These are phyloP conservation scores for Plantago ovata DNA, from an alignment of 257 asterid species.

Conservation along the genomic window DNA sequence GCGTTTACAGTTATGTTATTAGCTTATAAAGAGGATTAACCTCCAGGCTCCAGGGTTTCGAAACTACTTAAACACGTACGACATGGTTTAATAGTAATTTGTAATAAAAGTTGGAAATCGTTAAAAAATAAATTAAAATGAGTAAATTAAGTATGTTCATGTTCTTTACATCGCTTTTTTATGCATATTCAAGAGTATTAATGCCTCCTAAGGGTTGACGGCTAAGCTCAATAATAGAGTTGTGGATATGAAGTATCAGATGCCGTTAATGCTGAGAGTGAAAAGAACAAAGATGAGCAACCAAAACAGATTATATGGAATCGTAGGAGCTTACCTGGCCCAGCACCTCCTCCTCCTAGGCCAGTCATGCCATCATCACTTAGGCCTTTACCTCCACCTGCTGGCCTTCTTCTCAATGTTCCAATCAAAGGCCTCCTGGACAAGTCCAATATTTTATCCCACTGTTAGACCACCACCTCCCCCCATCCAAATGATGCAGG, in stretches of 20 bases:
- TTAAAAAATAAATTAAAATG: too few relatives aligned
- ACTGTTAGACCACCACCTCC: constrained; percentile 64
- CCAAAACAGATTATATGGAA: constrained; percentile 98
- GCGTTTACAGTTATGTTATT: too few relatives aligned
- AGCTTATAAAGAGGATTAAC: too few relatives aligned
- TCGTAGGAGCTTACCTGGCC: constrained; percentile 76
- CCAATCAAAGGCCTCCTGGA: too few relatives aligned
- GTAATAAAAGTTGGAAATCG: too few relatives aligned
- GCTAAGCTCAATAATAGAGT: constrained; percentile 71
- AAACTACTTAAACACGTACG: too few relatives aligned
- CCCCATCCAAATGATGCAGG: constrained; percentile 52
- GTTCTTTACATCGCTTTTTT: constrained; percentile 91
- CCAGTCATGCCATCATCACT: too few relatives aligned
- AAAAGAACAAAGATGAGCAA: constrained; percentile 86
- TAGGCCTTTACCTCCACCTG: too few relatives aligned
- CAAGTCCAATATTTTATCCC: constrained; percentile 59
- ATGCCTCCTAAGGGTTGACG: constrained; percentile 52
- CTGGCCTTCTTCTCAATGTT: too few relatives aligned
- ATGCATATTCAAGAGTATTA: constrained; percentile 91
- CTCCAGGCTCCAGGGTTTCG: too few relatives aligned
- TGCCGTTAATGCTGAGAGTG: constrained; percentile 92
- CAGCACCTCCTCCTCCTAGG: constrained; percentile 85
- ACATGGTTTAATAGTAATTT: too few relatives aligned
- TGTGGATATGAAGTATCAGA: constrained; percentile 80
- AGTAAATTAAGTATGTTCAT: constrained; percentile 94